Percentiles rank a stretch among this genome's conserved stretches.
These are phyloP conservation scores for Lasiosphaeria miniovina DNA, from an alignment of 495 filamentous ascomycete species.

Conservation along the genomic window DNA sequence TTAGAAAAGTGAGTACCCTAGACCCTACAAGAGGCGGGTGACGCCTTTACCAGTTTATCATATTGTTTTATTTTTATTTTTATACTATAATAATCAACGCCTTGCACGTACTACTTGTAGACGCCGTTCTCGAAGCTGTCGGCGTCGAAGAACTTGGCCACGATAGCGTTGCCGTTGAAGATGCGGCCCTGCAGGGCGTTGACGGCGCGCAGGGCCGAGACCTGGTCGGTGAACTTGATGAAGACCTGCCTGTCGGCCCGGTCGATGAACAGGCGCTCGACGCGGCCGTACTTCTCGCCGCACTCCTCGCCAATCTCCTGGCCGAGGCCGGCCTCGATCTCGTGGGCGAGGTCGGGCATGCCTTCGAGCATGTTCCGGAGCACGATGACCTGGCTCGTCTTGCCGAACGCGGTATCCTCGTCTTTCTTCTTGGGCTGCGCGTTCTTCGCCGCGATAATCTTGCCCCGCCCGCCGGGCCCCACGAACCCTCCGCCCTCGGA, in stretches of 20 bases:
- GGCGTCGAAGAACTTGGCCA: conserved; percentile 71
- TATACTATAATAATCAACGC: background rate
- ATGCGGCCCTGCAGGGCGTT: conserved; percentile 79
- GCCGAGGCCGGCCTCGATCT: conserved; percentile 70
- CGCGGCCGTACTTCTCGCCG: conserved; percentile 79
- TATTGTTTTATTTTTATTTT: too few relatives aligned
- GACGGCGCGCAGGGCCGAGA: conserved; percentile 81
- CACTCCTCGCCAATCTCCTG: conserved; percentile 97
- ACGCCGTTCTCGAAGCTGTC: conserved; percentile 76
- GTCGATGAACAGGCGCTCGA: conserved; percentile 79
- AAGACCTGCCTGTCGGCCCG: conserved; percentile 63
- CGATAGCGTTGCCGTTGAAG: conserved; percentile 82
- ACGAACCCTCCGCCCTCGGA: conserved; percentile 76
- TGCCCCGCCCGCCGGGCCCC: conserved; percentile 65
- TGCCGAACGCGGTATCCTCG: conserved; percentile 61
- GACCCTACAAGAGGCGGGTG: too few relatives aligned
- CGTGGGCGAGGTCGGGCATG: conserved; percentile 61
- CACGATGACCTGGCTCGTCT: conserved; percentile 76
- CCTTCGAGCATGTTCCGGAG: conserved; percentile 78
- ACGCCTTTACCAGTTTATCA: too few relatives aligned
- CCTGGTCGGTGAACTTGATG: conserved; percentile 79
- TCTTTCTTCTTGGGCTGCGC: conserved; percentile 23
- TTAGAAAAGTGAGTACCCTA: too few relatives aligned
- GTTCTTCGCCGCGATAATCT: conserved; percentile 69
- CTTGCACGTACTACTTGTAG: conserved; percentile 40